Percentiles rank a stretch among this genome's conserved stretches.
Evolutionary conservation across 371 early-diverging fungal species (phyloP).

Genomic region (Neoconidiobolus thromboides): DNA sequence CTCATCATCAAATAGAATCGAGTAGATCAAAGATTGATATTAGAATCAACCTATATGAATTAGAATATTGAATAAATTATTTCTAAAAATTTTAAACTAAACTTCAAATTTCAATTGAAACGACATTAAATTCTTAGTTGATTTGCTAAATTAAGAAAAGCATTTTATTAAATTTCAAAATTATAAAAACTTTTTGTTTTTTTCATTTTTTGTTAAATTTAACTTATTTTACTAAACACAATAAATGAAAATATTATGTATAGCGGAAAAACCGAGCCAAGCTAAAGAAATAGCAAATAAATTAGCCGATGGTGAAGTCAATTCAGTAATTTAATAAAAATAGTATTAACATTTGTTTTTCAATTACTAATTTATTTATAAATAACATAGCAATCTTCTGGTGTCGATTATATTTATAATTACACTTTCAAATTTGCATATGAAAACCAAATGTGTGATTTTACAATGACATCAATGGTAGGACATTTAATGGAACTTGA

Average conservation of each 20-base stretch:
- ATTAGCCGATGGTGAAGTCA: constrained; percentile 28
- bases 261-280: constrained; percentile 98
- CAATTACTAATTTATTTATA: no score
- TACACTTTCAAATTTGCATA: constrained; percentile 32
- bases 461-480: constrained; percentile 67
- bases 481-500: constrained; percentile 61
- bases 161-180: background rate
- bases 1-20: no score
- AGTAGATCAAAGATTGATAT: no score
- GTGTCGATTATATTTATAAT: constrained; percentile 18
- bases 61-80: no score
- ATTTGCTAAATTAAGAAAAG: no score
- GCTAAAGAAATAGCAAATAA: constrained; percentile 78
- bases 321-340: background rate
- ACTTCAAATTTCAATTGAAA: no score
- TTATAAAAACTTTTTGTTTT: background rate
- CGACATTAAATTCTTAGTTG: no score
- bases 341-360: no score
- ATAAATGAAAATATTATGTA: constrained; percentile 56
- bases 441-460: background rate
- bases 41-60: no score
- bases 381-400: no score
- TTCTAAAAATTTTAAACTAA: no score
- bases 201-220: background rate
- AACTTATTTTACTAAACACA: background rate